Percentiles rank a stretch among this genome's conserved stretches.
phyloP scores from a whole-genome alignment of 2,329 filamentous ascomycete genomes.

The Hypomyces rosellus region DNA sequence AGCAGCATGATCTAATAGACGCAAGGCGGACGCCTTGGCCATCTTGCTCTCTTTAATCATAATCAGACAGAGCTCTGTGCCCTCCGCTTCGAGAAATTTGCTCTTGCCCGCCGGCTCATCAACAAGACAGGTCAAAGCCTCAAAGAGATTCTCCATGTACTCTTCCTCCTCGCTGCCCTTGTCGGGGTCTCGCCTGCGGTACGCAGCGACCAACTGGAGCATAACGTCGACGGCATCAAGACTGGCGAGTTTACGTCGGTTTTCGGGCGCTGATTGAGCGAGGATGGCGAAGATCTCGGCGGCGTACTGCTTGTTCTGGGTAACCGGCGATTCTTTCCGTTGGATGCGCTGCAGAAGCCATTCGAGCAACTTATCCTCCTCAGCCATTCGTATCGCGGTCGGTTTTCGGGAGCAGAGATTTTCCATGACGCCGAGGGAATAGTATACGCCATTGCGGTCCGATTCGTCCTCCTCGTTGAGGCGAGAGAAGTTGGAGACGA shows the following conservation, averaged over 20 bases:
- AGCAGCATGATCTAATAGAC: constrained; percentile 79
- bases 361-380: constrained; percentile 59
- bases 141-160: constrained; percentile 91
- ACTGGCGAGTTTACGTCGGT: constrained; percentile 55
- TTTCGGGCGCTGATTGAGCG: constrained; percentile 65
- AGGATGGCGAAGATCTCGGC: constrained; percentile 89
- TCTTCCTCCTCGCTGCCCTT: constrained; percentile 89
- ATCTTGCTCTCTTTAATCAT: constrained; percentile 87
- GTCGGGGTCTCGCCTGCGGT: constrained; percentile 78
- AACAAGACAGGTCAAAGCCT: constrained; percentile 72
- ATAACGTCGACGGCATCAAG: constrained; percentile 71
- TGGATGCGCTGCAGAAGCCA: constrained; percentile 76
- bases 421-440: constrained; percentile 76
- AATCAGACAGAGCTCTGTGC: constrained; percentile 82
- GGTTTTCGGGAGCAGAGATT: constrained; percentile 69
- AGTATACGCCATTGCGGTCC: constrained; percentile 81
- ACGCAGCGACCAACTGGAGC: constrained; percentile 76
- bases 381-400: constrained; percentile 65
- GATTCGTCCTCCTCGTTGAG: constrained; percentile 67
- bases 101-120: constrained; percentile 69
- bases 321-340: constrained; percentile 58
- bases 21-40: constrained; percentile 69
- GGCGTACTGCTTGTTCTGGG: constrained; percentile 92
- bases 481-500: constrained; percentile 71
- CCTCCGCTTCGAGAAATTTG: constrained; percentile 84